phyloP scores from a whole-genome alignment of 768 basidiomycete species.

The Boletus fagicola region DNA sequence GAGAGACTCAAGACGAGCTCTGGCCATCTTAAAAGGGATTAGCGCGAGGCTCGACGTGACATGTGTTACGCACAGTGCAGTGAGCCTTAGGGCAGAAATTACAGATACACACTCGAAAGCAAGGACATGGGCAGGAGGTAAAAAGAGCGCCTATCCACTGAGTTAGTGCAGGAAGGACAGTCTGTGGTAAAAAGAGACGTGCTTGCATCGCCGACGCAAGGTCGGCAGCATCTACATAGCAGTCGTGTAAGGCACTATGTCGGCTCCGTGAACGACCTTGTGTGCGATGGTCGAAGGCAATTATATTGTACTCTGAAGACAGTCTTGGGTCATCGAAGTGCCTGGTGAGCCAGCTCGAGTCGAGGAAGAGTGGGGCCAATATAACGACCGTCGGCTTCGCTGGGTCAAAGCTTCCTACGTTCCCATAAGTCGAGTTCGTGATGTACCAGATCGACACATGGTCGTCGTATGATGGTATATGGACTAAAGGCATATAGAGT shows the following conservation, averaged over 20 bases:
- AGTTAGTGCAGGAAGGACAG: neutral
- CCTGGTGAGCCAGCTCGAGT: slow-evolving; percentile 63
- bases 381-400: slow-evolving; percentile 65
- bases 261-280: slow-evolving; percentile 56
- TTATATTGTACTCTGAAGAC: slow-evolving; percentile 57
- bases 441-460: slow-evolving; percentile 70
- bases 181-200: slow-evolving; percentile 21
- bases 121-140: slow-evolving; percentile 70
- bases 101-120: slow-evolving; percentile 62
- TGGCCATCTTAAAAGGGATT: slow-evolving; percentile 53
- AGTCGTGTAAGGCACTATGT: slow-evolving; percentile 59
- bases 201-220: slow-evolving; percentile 65
- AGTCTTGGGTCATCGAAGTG: slow-evolving; percentile 70
- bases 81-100: slow-evolving; percentile 60
- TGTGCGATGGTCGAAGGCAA: slow-evolving; percentile 72
- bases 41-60: slow-evolving; percentile 2
- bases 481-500: slow-evolving; percentile 62
- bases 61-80: slow-evolving; percentile 51
- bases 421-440: slow-evolving; percentile 58
- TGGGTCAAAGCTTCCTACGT: slow-evolving; percentile 66
- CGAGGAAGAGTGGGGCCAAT: slow-evolving; percentile 65
- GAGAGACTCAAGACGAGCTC: slow-evolving; percentile 68
- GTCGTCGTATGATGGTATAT: slow-evolving; percentile 60
- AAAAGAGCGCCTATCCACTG: slow-evolving; percentile 47
- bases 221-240: slow-evolving; percentile 79